Base-by-base conservation (phyloP, 306 rosid species). In the Datisca glomerata region DNA sequence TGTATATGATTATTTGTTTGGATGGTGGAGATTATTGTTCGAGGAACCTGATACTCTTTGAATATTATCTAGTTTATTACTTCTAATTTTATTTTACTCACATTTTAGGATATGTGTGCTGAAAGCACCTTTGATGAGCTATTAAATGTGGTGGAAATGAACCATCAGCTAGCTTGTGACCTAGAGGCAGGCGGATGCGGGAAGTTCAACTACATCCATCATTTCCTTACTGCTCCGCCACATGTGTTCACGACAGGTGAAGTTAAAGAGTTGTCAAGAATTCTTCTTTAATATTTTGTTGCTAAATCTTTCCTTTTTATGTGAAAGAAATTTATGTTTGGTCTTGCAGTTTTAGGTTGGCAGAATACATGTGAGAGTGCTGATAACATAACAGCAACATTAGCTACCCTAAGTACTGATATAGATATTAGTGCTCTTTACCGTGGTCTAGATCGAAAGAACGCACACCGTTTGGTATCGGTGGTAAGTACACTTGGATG, bases 111-210 rank as follows among this genome's bases (percentile, higher is more conserved):
- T 31, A 68, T 37, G 81, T 66, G 64, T 65, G 40, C 78, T 12
- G 87, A 75, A 58, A 78, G 72, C 71, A 66, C 86, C 43, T 81
- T 84, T 12, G 94, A 73, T 23, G 74, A 80, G 70, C 93, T 91
- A 62, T 59, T 91, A 56, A 73, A 85, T 71, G 64, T 63, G 54
- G 87, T 78, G 61, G 96, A 84, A 67, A 78, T 66, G 92, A 85
- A 81, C 72, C 92, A 85, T 71, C 94, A 80, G 59, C 51, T 85
- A 59, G 71, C 94, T 49, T 91, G 99, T 75, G 94, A 85, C 66
- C 70, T 53, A 8, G 99, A 78, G 44, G 80, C 47, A 44, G 71
- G 69, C 46, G 99, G 99, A 23, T 91, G 99, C 55, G 94, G 99
- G 74, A 78, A 68, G 65, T 82, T 43, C 59, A 84, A 91, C 65